phyloP scores from a whole-genome alignment of 306 rosid genomes.

The Quercus mongolica region DNA sequence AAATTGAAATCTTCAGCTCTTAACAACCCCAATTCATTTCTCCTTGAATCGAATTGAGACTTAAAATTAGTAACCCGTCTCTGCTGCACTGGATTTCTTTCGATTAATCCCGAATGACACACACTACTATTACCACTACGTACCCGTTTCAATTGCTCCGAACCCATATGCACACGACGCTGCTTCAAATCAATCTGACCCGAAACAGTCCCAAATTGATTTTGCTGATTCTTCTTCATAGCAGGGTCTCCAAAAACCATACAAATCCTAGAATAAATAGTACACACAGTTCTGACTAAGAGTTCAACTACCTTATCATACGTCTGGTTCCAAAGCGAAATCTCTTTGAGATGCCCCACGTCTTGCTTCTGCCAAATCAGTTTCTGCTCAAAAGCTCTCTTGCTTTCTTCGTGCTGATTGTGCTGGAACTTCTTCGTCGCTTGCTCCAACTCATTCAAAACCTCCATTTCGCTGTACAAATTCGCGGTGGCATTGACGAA shows the following conservation, averaged over 20 bases:
- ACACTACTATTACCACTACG: constrained; percentile 31
- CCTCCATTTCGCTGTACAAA: constrained; percentile 82
- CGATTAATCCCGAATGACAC: constrained; percentile 29
- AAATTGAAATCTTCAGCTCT: constrained; percentile 65
- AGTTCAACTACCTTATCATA: constrained; percentile 91
- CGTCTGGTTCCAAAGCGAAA: constrained; percentile 86
- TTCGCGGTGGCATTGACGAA: constrained; percentile 72
- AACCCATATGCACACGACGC: constrained; percentile 13
- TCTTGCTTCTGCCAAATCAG: constrained; percentile 84
- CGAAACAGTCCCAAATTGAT: constrained; percentile 28
- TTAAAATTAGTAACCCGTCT: constrained; percentile 36
- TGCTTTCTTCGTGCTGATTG: constrained; percentile 78
- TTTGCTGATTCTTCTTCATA: constrained; percentile 24
- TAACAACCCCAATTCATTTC: constrained; percentile 54
- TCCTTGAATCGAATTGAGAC: constrained; percentile 43
- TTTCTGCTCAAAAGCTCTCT: constrained; percentile 77
- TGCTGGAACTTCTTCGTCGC: constrained; percentile 76
- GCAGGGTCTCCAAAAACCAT: constrained; percentile 56
- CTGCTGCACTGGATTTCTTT: constrained; percentile 24
- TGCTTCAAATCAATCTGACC: constrained; percentile 5
- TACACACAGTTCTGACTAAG: constrained; percentile 90
- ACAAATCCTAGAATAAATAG: constrained; percentile 69
- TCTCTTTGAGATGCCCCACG: constrained; percentile 75
- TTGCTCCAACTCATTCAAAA: constrained; percentile 81
- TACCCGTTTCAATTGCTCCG: constrained; percentile 43